These are phyloP conservation scores for Pichia inconspicua DNA, from an alignment of 1,139 yeast genomes.

Conservation along the genomic window DNA sequence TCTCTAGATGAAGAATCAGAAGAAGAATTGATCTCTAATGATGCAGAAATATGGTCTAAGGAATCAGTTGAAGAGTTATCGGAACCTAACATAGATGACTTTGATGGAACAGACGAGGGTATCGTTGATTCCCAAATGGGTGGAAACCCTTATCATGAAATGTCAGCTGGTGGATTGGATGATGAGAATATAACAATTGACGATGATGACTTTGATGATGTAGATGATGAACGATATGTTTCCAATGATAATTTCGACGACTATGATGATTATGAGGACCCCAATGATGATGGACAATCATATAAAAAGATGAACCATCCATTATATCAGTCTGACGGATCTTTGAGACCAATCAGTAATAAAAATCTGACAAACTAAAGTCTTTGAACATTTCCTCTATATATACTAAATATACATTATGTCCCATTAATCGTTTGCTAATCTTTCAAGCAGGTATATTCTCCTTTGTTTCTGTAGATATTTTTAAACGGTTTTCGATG, in stretches of 20 bases:
- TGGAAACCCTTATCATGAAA: slow-evolving; percentile 28
- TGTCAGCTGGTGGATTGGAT: slow-evolving; percentile 23
- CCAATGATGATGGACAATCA: slow-evolving; percentile 74
- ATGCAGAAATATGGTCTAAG: slow-evolving; percentile 6
- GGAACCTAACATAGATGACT: neutral
- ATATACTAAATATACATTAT: slow-evolving; percentile 16
- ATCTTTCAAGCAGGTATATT: neutral
- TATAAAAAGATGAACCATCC: slow-evolving; percentile 57
- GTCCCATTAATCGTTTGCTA: neutral
- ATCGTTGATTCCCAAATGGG: slow-evolving; percentile 22
- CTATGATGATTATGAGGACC: slow-evolving; percentile 66
- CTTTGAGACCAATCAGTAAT: slow-evolving; percentile 21
- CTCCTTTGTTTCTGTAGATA: too few species aligned
- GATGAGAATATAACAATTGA: slow-evolving; percentile 15
- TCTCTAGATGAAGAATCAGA: slow-evolving; percentile 47
- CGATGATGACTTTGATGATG: slow-evolving; percentile 48
- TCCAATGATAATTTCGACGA: slow-evolving; percentile 26
- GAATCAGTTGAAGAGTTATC: slow-evolving; percentile 4
- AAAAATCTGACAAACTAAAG: slow-evolving; percentile 12
- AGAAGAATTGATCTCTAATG: slow-evolving; percentile 32
- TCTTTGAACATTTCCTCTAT: too few species aligned
- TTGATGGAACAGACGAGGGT: slow-evolving; percentile 8
- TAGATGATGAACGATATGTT: slow-evolving; percentile 24
- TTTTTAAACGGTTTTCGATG: too few species aligned
- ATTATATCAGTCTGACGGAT: slow-evolving; percentile 36